Evolutionary conservation across 2,329 filamentous ascomycete species (phyloP).

Genomic region (Grosmannia serpens): DNA sequence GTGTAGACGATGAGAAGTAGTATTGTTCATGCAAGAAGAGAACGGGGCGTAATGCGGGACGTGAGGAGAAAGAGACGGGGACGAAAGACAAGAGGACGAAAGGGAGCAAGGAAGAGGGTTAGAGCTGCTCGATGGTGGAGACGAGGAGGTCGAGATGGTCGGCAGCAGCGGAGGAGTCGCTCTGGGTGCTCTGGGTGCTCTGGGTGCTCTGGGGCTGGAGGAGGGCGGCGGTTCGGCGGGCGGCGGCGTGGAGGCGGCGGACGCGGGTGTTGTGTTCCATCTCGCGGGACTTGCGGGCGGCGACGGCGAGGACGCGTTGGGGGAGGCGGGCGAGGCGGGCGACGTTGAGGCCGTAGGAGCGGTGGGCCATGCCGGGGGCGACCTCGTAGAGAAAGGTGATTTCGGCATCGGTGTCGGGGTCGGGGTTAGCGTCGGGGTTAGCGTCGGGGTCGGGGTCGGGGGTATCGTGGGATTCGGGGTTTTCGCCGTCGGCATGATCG

Average conservation of each 20-base stretch:
- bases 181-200: too few relatives aligned
- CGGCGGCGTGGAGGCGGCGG: slow-evolving; percentile 45
- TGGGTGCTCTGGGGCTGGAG: slow-evolving; percentile 19
- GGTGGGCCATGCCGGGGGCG: slow-evolving; percentile 79
- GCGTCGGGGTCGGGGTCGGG: slow-evolving; percentile 1
- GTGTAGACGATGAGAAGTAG: not conserved
- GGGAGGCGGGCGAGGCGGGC: slow-evolving; percentile 77
- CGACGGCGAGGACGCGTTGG: slow-evolving; percentile 62
- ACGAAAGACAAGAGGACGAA: not conserved
- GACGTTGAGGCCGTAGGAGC: slow-evolving; percentile 91
- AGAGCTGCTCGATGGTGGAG: slow-evolving; percentile 49
- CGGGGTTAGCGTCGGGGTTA: slow-evolving; percentile 18
- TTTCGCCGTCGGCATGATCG: not conserved
- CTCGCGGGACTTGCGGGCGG: slow-evolving; percentile 65
- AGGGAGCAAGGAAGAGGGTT: not conserved
- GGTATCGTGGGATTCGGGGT: not conserved
- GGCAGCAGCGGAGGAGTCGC: slow-evolving; percentile 1
- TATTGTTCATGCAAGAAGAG: not conserved
- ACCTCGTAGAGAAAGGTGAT: slow-evolving; percentile 95
- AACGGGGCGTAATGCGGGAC: too few relatives aligned
- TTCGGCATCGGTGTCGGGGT: slow-evolving; percentile 44
- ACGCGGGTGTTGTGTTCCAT: slow-evolving; percentile 63
- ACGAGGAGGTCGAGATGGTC: slow-evolving; percentile 42
- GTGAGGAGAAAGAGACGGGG: too few relatives aligned
- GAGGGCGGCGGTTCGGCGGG: slow-evolving; percentile 29